Conservation (phyloP, 192 early-diverging fungal species). For the Rhizoclosmatium sp. region DNA sequence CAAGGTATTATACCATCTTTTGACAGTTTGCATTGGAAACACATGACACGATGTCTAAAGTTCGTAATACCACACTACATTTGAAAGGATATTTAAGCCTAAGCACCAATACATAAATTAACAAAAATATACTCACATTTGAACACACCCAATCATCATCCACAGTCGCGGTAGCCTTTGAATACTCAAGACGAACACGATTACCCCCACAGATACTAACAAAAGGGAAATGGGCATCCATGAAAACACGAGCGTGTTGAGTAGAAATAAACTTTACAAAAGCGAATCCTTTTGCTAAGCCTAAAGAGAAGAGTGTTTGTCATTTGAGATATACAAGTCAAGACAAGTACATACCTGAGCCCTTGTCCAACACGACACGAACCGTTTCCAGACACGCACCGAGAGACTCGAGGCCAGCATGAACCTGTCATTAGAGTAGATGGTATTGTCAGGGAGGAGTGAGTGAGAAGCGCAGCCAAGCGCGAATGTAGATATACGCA, state of each 20-base stretch:
- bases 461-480: background rate
- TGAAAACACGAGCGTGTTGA: slow-evolving; percentile 30
- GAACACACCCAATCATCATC: slow-evolving; percentile 41
- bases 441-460: too few relatives aligned
- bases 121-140: slow-evolving; percentile 21
- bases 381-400: slow-evolving; percentile 28
- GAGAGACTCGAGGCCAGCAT: slow-evolving; percentile 16
- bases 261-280: slow-evolving; percentile 41
- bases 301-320: background rate
- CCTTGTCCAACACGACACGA: slow-evolving; percentile 31
- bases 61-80: slow-evolving; percentile 34
- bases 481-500: background rate
- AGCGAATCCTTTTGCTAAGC: slow-evolving; percentile 36
- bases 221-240: slow-evolving; percentile 22
- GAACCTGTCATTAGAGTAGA: background rate
- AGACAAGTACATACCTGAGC: slow-evolving; percentile 8
- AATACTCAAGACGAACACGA: slow-evolving; percentile 33
- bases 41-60: slow-evolving; percentile 20
- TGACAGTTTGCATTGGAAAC: slow-evolving; percentile 30
- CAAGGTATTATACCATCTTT: slow-evolving; percentile 14
- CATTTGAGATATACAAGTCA: background rate
- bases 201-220: background rate
- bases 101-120: background rate
- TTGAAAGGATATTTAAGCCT: background rate
- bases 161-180: background rate